Evolutionary conservation across 495 filamentous ascomycete genomes (phyloP), one percentile per base, ranked within the genome.

Genomic region (Podospora sp.): DNA sequence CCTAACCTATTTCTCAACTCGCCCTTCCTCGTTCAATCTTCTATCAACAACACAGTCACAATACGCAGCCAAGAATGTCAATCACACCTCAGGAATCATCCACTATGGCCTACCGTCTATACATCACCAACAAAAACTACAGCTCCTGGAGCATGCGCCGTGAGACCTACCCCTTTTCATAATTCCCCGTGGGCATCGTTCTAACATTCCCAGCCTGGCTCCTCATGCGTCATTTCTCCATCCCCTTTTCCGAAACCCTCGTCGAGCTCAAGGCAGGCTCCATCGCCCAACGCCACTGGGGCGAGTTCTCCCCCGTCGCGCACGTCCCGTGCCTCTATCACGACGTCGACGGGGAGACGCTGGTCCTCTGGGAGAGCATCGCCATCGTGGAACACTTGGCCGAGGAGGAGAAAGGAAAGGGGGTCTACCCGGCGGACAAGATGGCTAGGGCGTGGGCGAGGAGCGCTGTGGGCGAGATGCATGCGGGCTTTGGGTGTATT

Each of bases 311-410:
- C 12, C 76, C 77, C 51, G 60, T 72, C 50, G 71, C 65, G 21
- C 72, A 71, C 63, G 74, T 79, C n/a, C 77, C 77, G 27, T 75
- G 72, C 40, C 61, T 79, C 58, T 66, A 77, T 65, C 71, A 73
- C 65, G 18, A 66, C 25, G 25, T 51, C 2, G 5, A 52, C 29
- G 18, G 62, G 0, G 36, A 64, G 18, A 33, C 40, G 11, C 25
- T 74, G 49, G 20, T 76, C 11, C 75, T 87, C 49, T 76, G 72
- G 59, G 85, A 87, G 62, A 86, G 85, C 20, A 78, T 87, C 21
- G 76, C 86, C 63, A 87, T 87, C 65, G 75, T 77, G 74, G 84
- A 86, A 62, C 83, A 81, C 68, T 78, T 88, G 12, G 81, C 84
- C 21, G 85, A 86, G 57, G 70, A 70, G 1, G 65, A 82, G 68